These are phyloP conservation scores for Alternaria triticina DNA, from an alignment of 2,329 filamentous ascomycete genomes.

Conservation along the genomic window DNA sequence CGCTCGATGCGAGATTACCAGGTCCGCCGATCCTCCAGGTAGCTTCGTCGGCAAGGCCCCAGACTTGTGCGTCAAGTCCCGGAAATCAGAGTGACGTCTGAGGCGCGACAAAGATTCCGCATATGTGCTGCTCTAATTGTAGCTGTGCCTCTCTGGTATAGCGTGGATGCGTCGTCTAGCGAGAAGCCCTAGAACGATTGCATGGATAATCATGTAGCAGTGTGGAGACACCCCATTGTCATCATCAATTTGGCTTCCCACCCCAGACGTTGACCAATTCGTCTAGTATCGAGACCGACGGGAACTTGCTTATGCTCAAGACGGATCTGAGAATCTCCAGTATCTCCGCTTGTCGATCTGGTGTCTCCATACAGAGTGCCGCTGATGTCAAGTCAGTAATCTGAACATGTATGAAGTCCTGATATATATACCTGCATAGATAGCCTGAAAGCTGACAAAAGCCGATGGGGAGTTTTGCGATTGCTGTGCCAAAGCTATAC, in stretches of 20 bases:
- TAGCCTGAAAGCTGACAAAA: slow-evolving; percentile 38
- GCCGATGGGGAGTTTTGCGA: slow-evolving; percentile 35
- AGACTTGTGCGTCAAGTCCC: background rate
- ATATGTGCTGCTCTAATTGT: background rate
- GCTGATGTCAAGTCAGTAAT: slow-evolving; percentile 11
- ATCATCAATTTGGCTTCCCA: slow-evolving; percentile 37
- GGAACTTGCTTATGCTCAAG: slow-evolving; percentile 34
- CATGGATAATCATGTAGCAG: background rate
- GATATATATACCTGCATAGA: slow-evolving; percentile 36
- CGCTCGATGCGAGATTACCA: slow-evolving; percentile 7
- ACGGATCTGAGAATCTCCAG: slow-evolving; percentile 22
- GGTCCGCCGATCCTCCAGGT: background rate
- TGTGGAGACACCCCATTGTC: background rate
- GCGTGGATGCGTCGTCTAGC: background rate
- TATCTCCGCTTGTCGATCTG: slow-evolving; percentile 25
- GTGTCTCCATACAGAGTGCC: slow-evolving; percentile 28
- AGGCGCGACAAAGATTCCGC: background rate
- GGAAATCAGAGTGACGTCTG: background rate
- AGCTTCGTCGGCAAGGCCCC: background rate
- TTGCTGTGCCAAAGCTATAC: slow-evolving; percentile 55
- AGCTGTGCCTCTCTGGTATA: background rate
- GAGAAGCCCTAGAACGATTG: background rate
- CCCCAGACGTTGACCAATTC: slow-evolving; percentile 37
- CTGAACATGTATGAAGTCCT: background rate
- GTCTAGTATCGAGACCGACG: slow-evolving; percentile 31